Evolutionary conservation across 805 yeast species (phyloP), one percentile per base, ranked within the genome.

Genomic region (Jamesozyma spencerorum): DNA sequence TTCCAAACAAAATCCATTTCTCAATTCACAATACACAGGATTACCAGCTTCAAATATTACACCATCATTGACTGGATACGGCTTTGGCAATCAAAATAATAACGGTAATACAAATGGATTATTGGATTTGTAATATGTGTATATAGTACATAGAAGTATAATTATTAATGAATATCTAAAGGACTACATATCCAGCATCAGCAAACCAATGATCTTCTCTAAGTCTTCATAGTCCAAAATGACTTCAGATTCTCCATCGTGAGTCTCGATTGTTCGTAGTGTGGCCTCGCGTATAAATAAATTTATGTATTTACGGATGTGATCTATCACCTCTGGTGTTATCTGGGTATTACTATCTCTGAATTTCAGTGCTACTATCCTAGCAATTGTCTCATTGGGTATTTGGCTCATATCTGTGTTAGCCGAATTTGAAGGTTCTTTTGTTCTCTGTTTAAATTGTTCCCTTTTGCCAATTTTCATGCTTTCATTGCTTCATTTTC

Each of bases 41-140:
- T 71, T 80, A 26, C 79, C 84, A 24, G 69, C 79, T 27, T 69
- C 84, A 12, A 37, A 66, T 20, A 72, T 86, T 44, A 77, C 81
- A 37, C 88, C 95, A 5, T 79, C 92, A 2, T 80, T 83, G 55
- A 88, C 97, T 2, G 97, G 97, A 2, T 87, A 78, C 57, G 97
- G 97, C 1, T 88, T 88, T 63, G 97, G 97, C 37, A 88, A 87
- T 51, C 85, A 79, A 47, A 63, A 61, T 12, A 32, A 31, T 12
- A 31, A 24, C 18, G 36, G n/a, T 18, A 58, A 46, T 52, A 53
- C 44, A 59, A 55, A 39, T 57, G 52, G 38, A 58, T 28, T 44
- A 36, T 28, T 45, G 24, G 47, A 45, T 32, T 29, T 47, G 26
- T 45, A n/a, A 35, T 20, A 19, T 40, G 11, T 34, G 31, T 34